These are phyloP conservation scores for Wickerhamiella australiensis DNA, from an alignment of 805 yeast genomes.

Conservation along the genomic window DNA sequence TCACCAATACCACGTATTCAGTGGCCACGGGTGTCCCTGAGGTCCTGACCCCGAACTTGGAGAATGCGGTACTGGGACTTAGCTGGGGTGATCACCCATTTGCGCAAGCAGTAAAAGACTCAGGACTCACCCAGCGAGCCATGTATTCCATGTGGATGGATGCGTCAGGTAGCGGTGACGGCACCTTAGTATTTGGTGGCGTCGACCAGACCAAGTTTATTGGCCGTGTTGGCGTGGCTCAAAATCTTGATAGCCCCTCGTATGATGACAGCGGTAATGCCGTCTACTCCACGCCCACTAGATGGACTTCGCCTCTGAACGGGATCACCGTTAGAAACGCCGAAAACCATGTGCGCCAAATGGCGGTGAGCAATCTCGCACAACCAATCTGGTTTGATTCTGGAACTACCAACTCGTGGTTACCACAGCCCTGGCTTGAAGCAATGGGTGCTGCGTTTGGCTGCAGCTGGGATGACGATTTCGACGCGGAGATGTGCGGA, in stretches of 20 bases:
- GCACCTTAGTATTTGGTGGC: conserved; percentile 34
- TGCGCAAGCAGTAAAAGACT: neutral
- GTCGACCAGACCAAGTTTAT: conserved; percentile 32
- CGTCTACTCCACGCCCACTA: neutral
- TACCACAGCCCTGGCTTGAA: neutral
- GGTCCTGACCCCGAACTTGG: neutral
- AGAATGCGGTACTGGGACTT: neutral
- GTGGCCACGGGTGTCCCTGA: neutral
- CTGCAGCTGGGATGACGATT: neutral
- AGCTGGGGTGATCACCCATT: neutral
- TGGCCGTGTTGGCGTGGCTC: conserved; percentile 29
- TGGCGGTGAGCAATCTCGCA: neutral
- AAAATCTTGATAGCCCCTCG: conserved; percentile 14
- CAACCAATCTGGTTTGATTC: neutral
- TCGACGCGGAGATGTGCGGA: neutral
- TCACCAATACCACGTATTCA: neutral
- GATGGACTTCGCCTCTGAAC: neutral
- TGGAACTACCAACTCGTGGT: neutral
- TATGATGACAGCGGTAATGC: neutral
- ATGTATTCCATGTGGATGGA: neutral
- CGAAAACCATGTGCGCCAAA: neutral
- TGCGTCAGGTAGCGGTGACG: conserved; percentile 22
- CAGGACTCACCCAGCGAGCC: neutral
- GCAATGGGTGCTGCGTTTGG: neutral
- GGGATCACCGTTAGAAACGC: neutral